Evolutionary conservation across 2,329 filamentous ascomycete species (phyloP), one percentile per base, ranked within the genome.

Genomic region (Pseudogymnoascus sp.): DNA sequence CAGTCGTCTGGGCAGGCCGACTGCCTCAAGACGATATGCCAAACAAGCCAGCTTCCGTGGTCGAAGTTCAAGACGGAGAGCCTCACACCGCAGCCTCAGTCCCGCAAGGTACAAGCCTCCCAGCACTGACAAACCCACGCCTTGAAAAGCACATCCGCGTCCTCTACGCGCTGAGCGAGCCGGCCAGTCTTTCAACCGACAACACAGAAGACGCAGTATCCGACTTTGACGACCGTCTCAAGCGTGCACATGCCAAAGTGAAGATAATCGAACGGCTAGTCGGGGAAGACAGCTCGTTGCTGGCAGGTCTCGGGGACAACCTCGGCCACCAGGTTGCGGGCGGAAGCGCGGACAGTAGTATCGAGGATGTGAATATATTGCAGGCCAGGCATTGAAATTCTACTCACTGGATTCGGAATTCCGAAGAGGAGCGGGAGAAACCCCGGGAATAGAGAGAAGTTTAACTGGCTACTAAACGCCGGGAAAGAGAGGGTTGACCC

Each of bases 141-240:
- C 78, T 97, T 6, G 81, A 83, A 63, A 93, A 89, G 76, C 93
- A 97, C 71, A 77, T 97, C 63, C 80, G 83, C 33, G 83, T 86
- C 6, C 79, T 97, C 8, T 87, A 91, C 66, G 87, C 88, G 24
- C 80, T 97, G 13, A 86, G 91, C 2, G 91, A 96, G 73, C 87
- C 88, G 0, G 86, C 86, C 4, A 93, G 86, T 1, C 76, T 97
- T 47, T 86, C 87, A 14, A 93, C 87, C 19, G 82, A 87, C 64
- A 99, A 99, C 72, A 88, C 85, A 4, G 93, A 97, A 72, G 91
- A 96, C 56, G 87, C 88, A 0, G 92, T 99, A 21, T 88, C 89
- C 61, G 93, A 97, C 70, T 93, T 96, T 71, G 95, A 99, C 71
- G 91, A 97, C 73, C 82, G 93, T 11, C 73, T 96, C 40, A 95